Evolutionary conservation across 768 basidiomycete genomes (phyloP), one percentile per base, ranked within the genome.

Genomic region (Vararia minispora): DNA sequence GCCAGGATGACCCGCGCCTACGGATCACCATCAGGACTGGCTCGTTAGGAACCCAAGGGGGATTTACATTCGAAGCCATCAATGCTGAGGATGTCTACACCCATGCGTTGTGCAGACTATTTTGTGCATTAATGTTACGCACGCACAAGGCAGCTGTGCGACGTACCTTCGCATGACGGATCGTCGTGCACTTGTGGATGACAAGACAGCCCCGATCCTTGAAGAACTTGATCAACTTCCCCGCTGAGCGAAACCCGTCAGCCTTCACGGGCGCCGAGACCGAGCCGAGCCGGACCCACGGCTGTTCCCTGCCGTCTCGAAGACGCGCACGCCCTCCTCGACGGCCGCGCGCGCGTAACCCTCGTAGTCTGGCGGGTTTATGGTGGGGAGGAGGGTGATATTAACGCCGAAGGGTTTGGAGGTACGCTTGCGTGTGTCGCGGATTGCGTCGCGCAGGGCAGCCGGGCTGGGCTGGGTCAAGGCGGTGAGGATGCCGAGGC

Each of bases 231-330:
- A 95, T 81, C 28, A 91, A 59, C 3, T 76, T 72, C 13, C 76
- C 81, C 26, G 87, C 87, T 89, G 46, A 25, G 6, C n/a, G 1
- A 10, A 25, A 7, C 7, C 6, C 18, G 22, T 32, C 33, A 6
- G 3, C 30, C 16, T n/a, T 35, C n/a, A 25, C 20, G 2, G 27
- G 11, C 33, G 13, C n/a, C 29, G 16, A 25, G 39, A 30, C 30
- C 39, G 24, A 12, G 52, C 33, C 24, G 31, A 22, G 23, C 10
- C 22, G 23, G 41, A 52, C 82, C 47, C 50, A 88, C 87, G 86
- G 49, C 81, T 90, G 50, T 85, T 87, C 5, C 90, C 92, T 2
- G 91, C 91, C 0, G 91, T 95, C 65, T 95, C 91, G 52, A 91
- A 87, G 29, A 94, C 79, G 51, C 58, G 67, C n/a, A 94, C 72